These are phyloP conservation scores for Scortechinia acanthostroma DNA, from an alignment of 2,329 filamentous ascomycete genomes.

Conservation along the genomic window DNA sequence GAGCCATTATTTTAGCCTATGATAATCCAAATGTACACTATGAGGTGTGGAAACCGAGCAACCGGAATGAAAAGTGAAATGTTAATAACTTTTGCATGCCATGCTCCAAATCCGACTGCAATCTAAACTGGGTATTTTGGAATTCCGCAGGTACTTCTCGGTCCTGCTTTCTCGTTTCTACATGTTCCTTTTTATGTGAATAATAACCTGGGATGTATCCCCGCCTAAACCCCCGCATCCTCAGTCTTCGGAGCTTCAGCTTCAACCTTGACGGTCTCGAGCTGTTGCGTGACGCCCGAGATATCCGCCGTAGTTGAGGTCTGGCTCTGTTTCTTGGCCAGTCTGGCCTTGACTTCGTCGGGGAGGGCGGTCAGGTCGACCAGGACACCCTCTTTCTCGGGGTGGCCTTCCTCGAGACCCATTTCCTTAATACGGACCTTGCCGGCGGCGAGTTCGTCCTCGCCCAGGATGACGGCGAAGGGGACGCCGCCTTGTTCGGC, in stretches of 20 bases:
- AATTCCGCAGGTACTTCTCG: constrained; percentile 4
- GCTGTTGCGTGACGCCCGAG: neutral
- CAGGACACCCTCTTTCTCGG: constrained; percentile 81
- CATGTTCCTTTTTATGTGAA: no score
- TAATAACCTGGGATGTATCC: no score
- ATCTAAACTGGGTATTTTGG: constrained; percentile 8
- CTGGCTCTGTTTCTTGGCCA: constrained; percentile 20
- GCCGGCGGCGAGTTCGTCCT: constrained; percentile 77
- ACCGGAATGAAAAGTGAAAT: no score
- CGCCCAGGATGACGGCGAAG: constrained; percentile 81
- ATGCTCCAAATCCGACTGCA: constrained; percentile 5
- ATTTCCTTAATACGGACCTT: constrained; percentile 85
- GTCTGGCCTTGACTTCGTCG: constrained; percentile 48
- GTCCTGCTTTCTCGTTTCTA: neutral
- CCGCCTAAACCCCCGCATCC: constrained; percentile 9
- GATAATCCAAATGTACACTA: neutral
- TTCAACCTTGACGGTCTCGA: constrained; percentile 8
- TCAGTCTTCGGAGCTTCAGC: constrained; percentile 9
- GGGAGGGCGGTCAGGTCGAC: constrained; percentile 60
- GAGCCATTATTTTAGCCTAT: neutral
- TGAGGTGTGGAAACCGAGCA: neutral
- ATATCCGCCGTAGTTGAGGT: no score
- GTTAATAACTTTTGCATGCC: constrained; percentile 5
- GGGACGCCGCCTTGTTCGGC: constrained; percentile 76
- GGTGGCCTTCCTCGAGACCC: constrained; percentile 72